Percentiles rank a stretch among this genome's conserved stretches.
These are phyloP conservation scores for Benincasa hispida DNA, from an alignment of 306 rosid genomes.

Conservation along the genomic window DNA sequence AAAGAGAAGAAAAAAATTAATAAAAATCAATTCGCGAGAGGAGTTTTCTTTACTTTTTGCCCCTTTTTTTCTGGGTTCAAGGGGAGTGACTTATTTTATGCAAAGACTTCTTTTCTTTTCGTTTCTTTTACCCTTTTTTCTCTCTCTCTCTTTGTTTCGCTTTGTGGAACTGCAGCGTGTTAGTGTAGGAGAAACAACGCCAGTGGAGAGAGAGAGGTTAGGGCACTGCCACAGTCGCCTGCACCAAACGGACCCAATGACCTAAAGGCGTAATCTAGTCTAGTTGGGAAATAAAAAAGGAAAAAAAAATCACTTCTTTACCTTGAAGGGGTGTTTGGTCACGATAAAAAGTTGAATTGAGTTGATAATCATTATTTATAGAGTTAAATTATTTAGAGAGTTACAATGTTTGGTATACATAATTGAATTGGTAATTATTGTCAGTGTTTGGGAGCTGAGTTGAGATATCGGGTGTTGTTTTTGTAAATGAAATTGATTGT, in stretches of 20 bases:
- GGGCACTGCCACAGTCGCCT: neutral
- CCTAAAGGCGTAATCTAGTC: neutral
- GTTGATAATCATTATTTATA: too few species aligned
- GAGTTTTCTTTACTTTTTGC: neutral
- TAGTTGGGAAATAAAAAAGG: neutral
- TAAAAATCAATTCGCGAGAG: neutral
- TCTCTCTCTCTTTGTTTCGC: neutral
- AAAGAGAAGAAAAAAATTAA: neutral
- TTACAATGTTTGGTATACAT: too few species aligned
- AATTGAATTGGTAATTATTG: too few species aligned
- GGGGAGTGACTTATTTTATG: conserved; percentile 4
- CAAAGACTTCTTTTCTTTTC: conserved; percentile 1
- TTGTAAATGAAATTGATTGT: too few species aligned
- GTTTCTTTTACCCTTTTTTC: neutral
- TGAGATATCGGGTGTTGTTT: too few species aligned
- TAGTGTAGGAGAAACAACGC: neutral
- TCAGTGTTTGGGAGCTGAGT: too few species aligned
- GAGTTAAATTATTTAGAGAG: too few species aligned
- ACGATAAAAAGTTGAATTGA: too few species aligned
- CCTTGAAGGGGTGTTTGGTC: neutral
- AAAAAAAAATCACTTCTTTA: too few species aligned
- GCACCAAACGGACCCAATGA: neutral
- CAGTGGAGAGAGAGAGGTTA: neutral
- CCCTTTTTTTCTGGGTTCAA: conserved; percentile 7
- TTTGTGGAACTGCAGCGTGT: neutral